These are phyloP conservation scores for Phytopythium ostracodes DNA, from an alignment of 352 stramenopile species.

Conservation along the genomic window DNA sequence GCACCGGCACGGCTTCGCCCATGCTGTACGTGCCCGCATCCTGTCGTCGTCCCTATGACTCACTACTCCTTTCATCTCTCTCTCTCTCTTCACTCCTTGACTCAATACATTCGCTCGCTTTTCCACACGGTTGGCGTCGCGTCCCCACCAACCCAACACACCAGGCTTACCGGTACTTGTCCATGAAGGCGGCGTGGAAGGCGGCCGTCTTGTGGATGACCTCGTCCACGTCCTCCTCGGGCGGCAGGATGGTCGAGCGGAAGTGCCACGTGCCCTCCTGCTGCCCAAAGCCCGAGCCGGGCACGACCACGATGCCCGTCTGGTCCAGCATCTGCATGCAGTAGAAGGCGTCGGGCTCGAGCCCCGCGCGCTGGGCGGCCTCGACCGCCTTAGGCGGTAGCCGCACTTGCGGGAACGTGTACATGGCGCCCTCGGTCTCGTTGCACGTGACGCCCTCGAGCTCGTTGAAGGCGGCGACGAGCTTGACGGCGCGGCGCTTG, in stretches of 20 bases:
- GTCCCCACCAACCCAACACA: not conserved
- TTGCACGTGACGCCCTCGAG: conserved; percentile 97
- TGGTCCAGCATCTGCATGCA: conserved; percentile 94
- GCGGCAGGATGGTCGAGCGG: conserved; percentile 98
- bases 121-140: not conserved
- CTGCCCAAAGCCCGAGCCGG: conserved; percentile 97
- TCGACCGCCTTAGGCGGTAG: conserved; percentile 88
- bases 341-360: conserved; percentile 96
- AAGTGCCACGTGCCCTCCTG: conserved; percentile 96
- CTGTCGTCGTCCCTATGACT: not conserved
- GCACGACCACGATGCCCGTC: conserved; percentile 98
- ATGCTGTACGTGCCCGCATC: not conserved
- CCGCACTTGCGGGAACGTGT: conserved; percentile 96
- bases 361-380: conserved; percentile 60
- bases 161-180: conserved; percentile 82
- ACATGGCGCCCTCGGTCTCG: conserved; percentile 97
- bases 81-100: not conserved
- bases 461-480: conserved; percentile 93
- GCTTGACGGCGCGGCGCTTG: conserved; percentile 91
- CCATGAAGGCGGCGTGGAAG: conserved; percentile 97
- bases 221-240: conserved; percentile 93
- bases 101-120: not conserved
- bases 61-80: conserved; percentile 4
- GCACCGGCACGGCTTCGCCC: not conserved
- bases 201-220: conserved; percentile 93